phyloP scores from a whole-genome alignment of 139 green algal species.

The Chlamydomonas sphaeroides region DNA sequence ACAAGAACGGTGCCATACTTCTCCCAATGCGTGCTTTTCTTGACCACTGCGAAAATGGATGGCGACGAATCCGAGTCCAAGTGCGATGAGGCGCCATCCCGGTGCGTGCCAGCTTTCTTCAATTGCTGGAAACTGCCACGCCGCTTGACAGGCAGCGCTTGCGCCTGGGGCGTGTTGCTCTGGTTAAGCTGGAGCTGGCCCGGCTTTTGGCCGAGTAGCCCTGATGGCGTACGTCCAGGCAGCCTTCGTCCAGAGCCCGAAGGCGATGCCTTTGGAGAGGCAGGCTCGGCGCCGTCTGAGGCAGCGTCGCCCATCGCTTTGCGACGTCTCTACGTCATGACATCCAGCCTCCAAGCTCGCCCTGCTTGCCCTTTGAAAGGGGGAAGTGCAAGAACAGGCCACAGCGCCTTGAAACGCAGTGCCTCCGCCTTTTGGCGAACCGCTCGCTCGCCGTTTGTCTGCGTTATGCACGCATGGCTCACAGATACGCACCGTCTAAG shows the following conservation, averaged over 20 bases:
- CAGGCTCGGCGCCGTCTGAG: too few relatives aligned
- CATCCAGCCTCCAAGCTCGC: background rate
- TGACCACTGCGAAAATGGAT: constrained; percentile 29
- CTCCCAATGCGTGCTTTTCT: constrained; percentile 51
- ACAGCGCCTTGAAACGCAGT: too few relatives aligned
- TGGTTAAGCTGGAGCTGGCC: constrained; percentile 18
- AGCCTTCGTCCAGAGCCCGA: background rate
- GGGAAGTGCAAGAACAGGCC: too few relatives aligned
- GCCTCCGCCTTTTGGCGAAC: too few relatives aligned
- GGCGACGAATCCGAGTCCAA: constrained; percentile 18
- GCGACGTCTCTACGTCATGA: too few relatives aligned
- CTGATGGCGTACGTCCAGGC: background rate
- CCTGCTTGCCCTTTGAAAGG: too few relatives aligned
- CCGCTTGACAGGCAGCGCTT: constrained; percentile 26
- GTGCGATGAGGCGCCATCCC: constrained; percentile 2
- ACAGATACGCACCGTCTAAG: too few relatives aligned
- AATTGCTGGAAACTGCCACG: constrained; percentile 43
- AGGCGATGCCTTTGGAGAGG: too few relatives aligned
- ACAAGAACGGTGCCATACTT: constrained; percentile 43
- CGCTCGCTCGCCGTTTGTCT: too few relatives aligned
- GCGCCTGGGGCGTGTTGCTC: background rate
- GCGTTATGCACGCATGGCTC: too few relatives aligned
- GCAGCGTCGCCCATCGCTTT: background rate
- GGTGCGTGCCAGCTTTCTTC: constrained; percentile 5
- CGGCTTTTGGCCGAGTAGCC: background rate